Percentiles rank a stretch among this genome's conserved stretches.
phyloP scores from a whole-genome alignment of 2,329 filamentous ascomycete species.

The Trichothecium sympodiale region DNA sequence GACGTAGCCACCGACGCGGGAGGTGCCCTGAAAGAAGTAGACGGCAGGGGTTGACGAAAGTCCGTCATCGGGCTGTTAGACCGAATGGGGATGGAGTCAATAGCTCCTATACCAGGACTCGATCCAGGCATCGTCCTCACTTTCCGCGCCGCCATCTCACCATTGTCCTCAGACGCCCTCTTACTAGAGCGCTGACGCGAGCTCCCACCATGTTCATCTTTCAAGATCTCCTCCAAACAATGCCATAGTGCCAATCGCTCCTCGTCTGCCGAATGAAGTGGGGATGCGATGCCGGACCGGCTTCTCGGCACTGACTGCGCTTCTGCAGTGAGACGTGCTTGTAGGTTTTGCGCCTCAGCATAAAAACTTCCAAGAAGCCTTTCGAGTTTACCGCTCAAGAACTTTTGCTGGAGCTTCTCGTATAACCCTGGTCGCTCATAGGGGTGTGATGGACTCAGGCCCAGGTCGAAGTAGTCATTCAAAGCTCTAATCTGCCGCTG shows the following conservation, averaged over 20 bases:
- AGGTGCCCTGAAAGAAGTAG: neutral
- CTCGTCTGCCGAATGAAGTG: conserved; percentile 10
- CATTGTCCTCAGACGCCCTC: conserved; percentile 1
- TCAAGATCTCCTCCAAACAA: conserved; percentile 12
- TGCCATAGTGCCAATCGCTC: conserved; percentile 14
- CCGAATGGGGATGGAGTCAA: conserved; percentile 1
- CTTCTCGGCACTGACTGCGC: no score
- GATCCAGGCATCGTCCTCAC: conserved; percentile 5
- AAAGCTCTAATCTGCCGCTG: conserved; percentile 13
- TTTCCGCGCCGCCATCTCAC: neutral
- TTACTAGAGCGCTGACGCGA: neutral
- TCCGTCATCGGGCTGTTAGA: neutral
- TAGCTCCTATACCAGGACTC: conserved; percentile 9
- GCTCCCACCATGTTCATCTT: neutral
- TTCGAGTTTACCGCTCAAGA: no score
- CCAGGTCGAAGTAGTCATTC: conserved; percentile 14
- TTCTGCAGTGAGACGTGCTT: no score
- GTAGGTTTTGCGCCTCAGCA: no score
- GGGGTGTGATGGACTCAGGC: conserved; percentile 6
- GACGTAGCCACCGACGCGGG: neutral
- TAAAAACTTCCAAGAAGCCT: no score
- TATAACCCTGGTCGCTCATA: no score
- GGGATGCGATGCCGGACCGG: conserved; percentile 7
- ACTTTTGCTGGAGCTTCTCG: no score
- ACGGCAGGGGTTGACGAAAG: neutral